Evolutionary conservation across 2,329 filamentous ascomycete species (phyloP).

Genomic region (Coniella vitis): DNA sequence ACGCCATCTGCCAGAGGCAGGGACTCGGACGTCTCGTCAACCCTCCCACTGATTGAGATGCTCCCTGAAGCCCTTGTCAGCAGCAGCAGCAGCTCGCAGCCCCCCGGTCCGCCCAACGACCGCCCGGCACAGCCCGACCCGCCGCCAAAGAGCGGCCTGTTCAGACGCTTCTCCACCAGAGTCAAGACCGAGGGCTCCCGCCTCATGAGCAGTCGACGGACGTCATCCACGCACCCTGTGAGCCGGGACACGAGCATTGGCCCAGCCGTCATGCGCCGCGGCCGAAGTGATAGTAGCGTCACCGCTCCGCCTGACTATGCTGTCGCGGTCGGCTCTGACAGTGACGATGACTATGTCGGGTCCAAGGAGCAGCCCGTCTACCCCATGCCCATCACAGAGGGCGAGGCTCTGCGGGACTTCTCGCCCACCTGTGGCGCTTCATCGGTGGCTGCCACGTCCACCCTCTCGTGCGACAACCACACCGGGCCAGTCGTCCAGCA

Average conservation of each 20-base stretch:
- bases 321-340: slow-evolving; percentile 46
- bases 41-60: slow-evolving; percentile 32
- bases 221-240: slow-evolving; percentile 68
- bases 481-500: slow-evolving; percentile 70
- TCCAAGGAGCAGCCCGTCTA: slow-evolving; percentile 42
- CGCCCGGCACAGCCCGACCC: slow-evolving; percentile 45
- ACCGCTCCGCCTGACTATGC: slow-evolving; percentile 49
- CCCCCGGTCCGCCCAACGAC: slow-evolving; percentile 49
- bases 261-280: slow-evolving; percentile 74
- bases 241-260: slow-evolving; percentile 84
- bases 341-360: slow-evolving; percentile 43
- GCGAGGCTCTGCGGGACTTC: slow-evolving; percentile 39
- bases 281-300: slow-evolving; percentile 80
- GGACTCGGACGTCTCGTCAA: slow-evolving; percentile 24
- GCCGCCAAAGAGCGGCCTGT: slow-evolving; percentile 49
- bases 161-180: slow-evolving; percentile 77
- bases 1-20: slow-evolving; percentile 52
- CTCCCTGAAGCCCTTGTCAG: slow-evolving; percentile 57
- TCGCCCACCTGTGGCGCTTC: slow-evolving; percentile 41
- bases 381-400: slow-evolving; percentile 34
- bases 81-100: slow-evolving; percentile 56
- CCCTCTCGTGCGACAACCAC: slow-evolving; percentile 29
- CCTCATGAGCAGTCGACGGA: slow-evolving; percentile 48
- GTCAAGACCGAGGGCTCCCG: slow-evolving; percentile 53
- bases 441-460: slow-evolving; percentile 37